Evolutionary conservation across 495 filamentous ascomycete species (phyloP).

Genomic region (Xylaria bambusicola): DNA sequence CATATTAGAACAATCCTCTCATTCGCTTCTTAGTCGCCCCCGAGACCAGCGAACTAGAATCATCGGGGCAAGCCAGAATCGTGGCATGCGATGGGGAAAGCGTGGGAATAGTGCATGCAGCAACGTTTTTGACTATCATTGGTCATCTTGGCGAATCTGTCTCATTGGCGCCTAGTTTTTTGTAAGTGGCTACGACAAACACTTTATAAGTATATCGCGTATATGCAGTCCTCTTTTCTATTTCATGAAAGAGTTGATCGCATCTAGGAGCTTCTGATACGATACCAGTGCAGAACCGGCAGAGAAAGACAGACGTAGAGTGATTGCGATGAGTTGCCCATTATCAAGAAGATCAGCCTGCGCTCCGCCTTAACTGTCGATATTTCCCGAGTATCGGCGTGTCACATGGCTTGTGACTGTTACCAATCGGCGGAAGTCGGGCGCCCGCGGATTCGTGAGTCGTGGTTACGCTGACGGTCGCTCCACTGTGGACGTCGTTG

Average conservation of each 20-base stretch:
- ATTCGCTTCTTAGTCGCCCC: constrained; percentile 8
- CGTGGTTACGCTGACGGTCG: background rate
- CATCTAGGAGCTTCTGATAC: too few relatives aligned
- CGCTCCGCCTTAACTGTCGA: background rate
- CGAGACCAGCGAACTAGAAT: background rate
- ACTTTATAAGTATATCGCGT: background rate
- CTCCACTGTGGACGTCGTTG: background rate
- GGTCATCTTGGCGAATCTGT: background rate
- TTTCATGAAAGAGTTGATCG: too few relatives aligned
- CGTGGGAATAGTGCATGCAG: background rate
- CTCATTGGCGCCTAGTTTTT: background rate
- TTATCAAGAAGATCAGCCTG: background rate
- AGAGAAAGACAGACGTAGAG: too few relatives aligned
- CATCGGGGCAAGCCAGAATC: constrained; percentile 6
- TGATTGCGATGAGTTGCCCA: background rate
- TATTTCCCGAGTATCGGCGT: constrained; percentile 1
- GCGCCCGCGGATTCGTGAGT: background rate
- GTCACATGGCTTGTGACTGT: background rate
- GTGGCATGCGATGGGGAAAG: constrained; percentile 2
- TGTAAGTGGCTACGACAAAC: background rate
- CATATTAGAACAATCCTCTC: constrained; percentile 9
- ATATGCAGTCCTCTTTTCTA: background rate
- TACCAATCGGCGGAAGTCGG: constrained; percentile 8
- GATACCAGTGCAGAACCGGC: too few relatives aligned
- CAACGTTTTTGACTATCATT: background rate